Evolutionary conservation across 768 basidiomycete species (phyloP), one percentile per base, ranked within the genome.

Genomic region (Lactarius indigo): DNA sequence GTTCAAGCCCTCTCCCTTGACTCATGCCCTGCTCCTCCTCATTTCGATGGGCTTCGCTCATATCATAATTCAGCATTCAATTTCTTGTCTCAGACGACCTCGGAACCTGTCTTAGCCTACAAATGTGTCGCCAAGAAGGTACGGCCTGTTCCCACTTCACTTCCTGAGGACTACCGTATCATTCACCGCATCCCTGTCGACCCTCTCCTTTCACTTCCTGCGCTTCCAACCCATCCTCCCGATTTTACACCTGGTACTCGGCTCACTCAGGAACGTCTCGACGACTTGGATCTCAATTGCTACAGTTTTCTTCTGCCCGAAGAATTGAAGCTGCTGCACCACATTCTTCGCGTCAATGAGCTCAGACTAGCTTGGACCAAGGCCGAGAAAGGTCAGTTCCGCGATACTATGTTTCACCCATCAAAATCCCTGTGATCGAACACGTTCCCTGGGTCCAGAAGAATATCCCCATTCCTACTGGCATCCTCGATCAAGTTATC

Each of bases 341-440:
- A 79, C 18, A 50, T 80, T 1, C 70, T 82, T 5, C 67, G 0
- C 77, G 65, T 0, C 78, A 83, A 52, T 15, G 28, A 79, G 79
- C 0, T 83, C 77, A 79, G 63, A 74, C n/a, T 41, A 41, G 41
- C 41, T 18, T 41, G 41, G 41, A 41, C 41, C 17, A 17, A 59
- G 41, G 58, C 37, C 41, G 41, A 59, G 28, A 59, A 26, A 20
- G 39, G 58, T 10, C 7, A 18, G 28, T 59, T 39, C 3, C 26
- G 41, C 3, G 58, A 59, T 6, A 41, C 41, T 41, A 41, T 41
- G 41, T 41, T 4, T 41, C 41, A 3, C 41, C 41, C 6, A 17
- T 41, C 41, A 41, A 41, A 17, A 41, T 41, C 6, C 41, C 41
- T 0, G 41, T 41, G 5, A 18, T 41, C 5, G 41, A 41, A 18